Percentiles rank a stretch among this genome's conserved stretches.
Evolutionary conservation across 164 flowering plant genomes (phyloP).

Genomic region (Dillenia suffruticosa): DNA sequence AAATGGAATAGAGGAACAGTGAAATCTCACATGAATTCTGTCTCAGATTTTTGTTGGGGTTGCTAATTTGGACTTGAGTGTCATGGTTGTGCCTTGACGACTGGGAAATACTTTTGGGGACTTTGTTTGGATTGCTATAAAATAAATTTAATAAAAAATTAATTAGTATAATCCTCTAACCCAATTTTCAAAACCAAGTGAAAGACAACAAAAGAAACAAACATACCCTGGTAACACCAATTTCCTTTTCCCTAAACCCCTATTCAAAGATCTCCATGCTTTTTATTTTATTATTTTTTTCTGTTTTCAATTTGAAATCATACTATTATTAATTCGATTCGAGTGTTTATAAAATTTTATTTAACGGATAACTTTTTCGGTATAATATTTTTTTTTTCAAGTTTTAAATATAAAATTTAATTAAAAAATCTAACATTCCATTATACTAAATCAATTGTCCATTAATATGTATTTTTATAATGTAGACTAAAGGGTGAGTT

Average conservation of each 20-base stretch:
- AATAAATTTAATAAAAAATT: conserved; percentile 2
- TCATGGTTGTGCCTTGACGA: conserved; percentile 5
- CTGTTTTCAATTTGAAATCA: no score
- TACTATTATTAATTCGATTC: no score
- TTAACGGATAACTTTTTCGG: no score
- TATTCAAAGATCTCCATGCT: not conserved
- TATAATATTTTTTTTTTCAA: no score
- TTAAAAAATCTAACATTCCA: no score
- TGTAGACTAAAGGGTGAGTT: no score
- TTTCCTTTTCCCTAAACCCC: conserved; percentile 63
- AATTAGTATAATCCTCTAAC: not conserved
- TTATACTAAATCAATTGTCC: no score
- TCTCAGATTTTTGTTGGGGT: not conserved
- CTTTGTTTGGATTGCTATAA: conserved; percentile 5
- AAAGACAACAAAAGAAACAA: conserved; percentile 52
- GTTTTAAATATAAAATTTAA: no score
- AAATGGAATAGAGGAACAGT: not conserved
- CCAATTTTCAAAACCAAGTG: conserved; percentile 11
- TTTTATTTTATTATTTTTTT: no score
- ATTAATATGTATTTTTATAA: no score
- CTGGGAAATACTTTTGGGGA: conserved; percentile 5
- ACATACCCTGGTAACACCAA: conserved; percentile 75
- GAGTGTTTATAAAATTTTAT: no score
- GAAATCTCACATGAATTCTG: conserved; percentile 6
- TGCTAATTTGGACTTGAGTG: not conserved